Conservation (phyloP, 148 eudicot species). For the Polygonum aviculare region DNA sequence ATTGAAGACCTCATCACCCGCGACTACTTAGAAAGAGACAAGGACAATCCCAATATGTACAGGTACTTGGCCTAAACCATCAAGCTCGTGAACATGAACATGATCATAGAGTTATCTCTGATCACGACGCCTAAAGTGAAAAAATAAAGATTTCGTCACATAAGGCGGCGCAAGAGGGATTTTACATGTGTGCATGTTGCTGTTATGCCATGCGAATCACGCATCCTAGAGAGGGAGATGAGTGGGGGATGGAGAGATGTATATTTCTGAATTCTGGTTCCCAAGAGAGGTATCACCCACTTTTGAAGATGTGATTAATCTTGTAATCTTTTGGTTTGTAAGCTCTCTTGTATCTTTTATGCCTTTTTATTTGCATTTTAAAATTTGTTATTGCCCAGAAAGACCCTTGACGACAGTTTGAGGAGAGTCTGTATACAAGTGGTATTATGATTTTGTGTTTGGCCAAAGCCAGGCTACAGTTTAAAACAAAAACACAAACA, state of each 20-base stretch:
- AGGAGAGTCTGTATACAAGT: neutral
- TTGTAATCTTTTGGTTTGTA: neutral
- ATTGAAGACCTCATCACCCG: conserved; percentile 32
- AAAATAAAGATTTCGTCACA: neutral
- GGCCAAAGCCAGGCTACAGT: neutral
- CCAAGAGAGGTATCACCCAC: neutral
- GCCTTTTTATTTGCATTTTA: neutral
- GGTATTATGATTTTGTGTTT: neutral
- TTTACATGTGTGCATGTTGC: neutral
- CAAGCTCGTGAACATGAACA: neutral
- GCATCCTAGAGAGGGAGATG: neutral
- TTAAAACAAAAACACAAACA: neutral
- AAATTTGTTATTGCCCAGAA: neutral
- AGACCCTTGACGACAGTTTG: conserved; percentile 1
- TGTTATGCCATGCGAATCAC: neutral
- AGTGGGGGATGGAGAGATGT: no score
- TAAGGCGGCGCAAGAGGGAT: neutral
- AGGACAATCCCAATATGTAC: conserved; percentile 27
- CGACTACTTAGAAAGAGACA: conserved; percentile 37
- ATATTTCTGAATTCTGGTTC: neutral
- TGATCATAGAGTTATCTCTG: neutral
- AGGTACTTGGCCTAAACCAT: conserved; percentile 25
- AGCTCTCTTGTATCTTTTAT: neutral
- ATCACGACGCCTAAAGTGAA: neutral
- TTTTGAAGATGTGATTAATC: conserved; percentile 6